These are phyloP conservation scores for Corchorus olitorius DNA, from an alignment of 345 rosid genomes.

Conservation along the genomic window DNA sequence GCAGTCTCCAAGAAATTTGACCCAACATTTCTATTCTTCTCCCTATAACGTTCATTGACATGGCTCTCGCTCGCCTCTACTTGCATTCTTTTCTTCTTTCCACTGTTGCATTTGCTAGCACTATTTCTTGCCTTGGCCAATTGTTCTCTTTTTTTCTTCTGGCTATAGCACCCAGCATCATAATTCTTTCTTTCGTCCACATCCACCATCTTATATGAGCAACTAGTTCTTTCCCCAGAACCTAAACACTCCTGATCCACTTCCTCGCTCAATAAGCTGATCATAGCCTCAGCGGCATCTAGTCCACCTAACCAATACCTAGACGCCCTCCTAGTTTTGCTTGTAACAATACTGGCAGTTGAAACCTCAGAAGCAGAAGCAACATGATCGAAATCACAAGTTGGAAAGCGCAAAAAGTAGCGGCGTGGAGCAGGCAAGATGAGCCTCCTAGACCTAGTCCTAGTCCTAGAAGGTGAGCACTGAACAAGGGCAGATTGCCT, in stretches of 20 bases:
- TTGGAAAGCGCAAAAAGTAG: conserved; percentile 34
- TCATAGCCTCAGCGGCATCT: conserved; percentile 65
- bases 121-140: conserved; percentile 25
- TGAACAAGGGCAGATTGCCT: conserved; percentile 78
- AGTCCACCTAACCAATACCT: conserved; percentile 40
- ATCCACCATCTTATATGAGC: conserved; percentile 41
- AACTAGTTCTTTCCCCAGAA: conserved; percentile 34
- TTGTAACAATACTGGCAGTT: conserved; percentile 35
- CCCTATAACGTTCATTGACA: conserved; percentile 23
- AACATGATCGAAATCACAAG: conserved; percentile 36
- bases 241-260: conserved; percentile 41
- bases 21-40: conserved; percentile 38
- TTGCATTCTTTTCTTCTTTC: conserved; percentile 38
- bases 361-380: conserved; percentile 45
- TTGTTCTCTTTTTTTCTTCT: conserved; percentile 42
- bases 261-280: conserved; percentile 81
- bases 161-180: conserved; percentile 32
- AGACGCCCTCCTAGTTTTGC: conserved; percentile 41
- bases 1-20: conserved; percentile 34
- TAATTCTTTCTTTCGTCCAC: conserved; percentile 40
- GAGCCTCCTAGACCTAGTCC: conserved; percentile 54
- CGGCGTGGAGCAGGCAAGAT: conserved; percentile 39
- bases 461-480: conserved; percentile 53
- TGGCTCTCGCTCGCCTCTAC: conserved; percentile 31
- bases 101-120: conserved; percentile 33